These are phyloP conservation scores for Penicillium paradoxum DNA, from an alignment of 495 filamentous ascomycete genomes.

Conservation along the genomic window DNA sequence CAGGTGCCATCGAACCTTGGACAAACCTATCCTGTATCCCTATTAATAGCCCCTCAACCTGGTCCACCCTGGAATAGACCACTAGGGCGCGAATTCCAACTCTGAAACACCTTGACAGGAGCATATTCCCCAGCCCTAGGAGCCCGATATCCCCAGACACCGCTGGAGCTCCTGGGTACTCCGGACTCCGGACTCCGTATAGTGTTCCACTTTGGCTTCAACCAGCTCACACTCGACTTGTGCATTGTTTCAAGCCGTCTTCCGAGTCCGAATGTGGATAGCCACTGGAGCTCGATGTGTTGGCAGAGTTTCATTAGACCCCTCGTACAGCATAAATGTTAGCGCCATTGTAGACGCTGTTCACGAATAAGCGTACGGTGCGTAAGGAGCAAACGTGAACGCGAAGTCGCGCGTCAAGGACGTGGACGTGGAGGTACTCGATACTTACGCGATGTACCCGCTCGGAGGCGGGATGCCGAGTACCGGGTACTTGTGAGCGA, in stretches of 20 bases:
- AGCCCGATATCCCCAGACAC: neutral
- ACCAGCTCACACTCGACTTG: neutral
- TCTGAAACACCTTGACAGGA: neutral
- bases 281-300: constrained; percentile 1
- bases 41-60: constrained; percentile 5
- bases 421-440: constrained; percentile 7
- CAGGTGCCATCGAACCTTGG: neutral
- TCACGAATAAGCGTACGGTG: constrained; percentile 6
- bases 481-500: constrained; percentile 6
- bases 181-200: too few relatives aligned
- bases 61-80: neutral
- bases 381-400: constrained; percentile 1
- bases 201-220: neutral
- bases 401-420: neutral
- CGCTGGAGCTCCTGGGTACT: neutral
- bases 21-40: neutral
- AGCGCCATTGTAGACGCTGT: neutral
- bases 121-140: constrained; percentile 1
- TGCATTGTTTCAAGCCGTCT: constrained; percentile 1
- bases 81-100: neutral
- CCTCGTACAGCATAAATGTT: neutral
- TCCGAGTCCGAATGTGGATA: neutral
- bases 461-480: neutral
- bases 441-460: constrained; percentile 1
- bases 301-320: constrained; percentile 4